Conservation (phyloP, 1,139 yeast species). For the Candida dubliniensis region DNA sequence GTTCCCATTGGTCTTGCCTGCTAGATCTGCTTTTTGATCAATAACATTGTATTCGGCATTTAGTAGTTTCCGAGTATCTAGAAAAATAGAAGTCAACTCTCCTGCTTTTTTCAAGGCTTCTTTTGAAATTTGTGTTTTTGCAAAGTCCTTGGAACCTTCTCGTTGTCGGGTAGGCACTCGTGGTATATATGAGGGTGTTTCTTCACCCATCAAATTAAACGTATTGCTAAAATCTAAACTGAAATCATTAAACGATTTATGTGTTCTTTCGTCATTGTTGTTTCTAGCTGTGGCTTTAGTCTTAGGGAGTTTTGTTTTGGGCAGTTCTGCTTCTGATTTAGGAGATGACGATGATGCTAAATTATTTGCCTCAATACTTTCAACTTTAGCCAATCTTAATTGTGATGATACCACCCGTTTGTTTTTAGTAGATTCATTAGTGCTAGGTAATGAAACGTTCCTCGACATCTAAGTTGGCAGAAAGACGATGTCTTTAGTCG, state of each 20-base stretch:
- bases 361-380: background rate
- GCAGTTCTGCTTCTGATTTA: background rate
- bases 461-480: too few species aligned
- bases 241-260: constrained; percentile 43
- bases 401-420: constrained; percentile 6
- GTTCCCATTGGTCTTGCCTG: constrained; percentile 1
- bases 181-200: background rate
- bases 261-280: constrained; percentile 31
- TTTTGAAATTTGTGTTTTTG: constrained; percentile 7
- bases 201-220: background rate
- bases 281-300: constrained; percentile 26
- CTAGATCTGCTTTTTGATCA: constrained; percentile 19
- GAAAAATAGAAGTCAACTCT: constrained; percentile 41
- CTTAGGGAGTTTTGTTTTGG: constrained; percentile 14
- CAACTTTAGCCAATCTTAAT: constrained; percentile 8
- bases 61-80: constrained; percentile 44
- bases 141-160: background rate
- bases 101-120: constrained; percentile 37
- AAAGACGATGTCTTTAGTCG: too few species aligned
- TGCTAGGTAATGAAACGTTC: background rate
- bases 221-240: background rate
- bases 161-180: background rate
- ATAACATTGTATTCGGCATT: constrained; percentile 44
- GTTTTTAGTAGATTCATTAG: background rate
- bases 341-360: background rate